A percentile compares a stretch with the other conserved stretches of the same genome.
These are phyloP conservation scores for Crucihimalaya himalaica DNA, from an alignment of 345 rosid species.

Conservation along the genomic window DNA sequence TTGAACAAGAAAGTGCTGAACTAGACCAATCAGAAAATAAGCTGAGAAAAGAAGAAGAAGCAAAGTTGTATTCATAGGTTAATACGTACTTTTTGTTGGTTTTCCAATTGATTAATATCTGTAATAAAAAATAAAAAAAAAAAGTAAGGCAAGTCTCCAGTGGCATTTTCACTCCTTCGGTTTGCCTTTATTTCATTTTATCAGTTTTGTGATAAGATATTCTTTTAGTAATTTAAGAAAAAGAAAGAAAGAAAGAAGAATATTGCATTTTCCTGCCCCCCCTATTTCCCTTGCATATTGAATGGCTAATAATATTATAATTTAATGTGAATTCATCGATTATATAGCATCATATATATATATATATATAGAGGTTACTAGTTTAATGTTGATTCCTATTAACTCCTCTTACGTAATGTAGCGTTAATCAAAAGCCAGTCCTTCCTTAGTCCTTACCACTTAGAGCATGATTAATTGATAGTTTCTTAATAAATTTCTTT, in stretches of 20 bases:
- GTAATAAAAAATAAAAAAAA: not conserved
- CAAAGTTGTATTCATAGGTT: too few species aligned
- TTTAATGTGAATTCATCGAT: constrained; percentile 3
- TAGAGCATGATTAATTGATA: too few species aligned
- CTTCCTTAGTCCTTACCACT: too few species aligned
- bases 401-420: constrained; percentile 2
- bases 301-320: not conserved
- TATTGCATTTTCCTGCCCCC: constrained; percentile 21
- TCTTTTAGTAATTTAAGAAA: not conserved
- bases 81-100: too few species aligned
- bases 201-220: not conserved
- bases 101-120: too few species aligned
- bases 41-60: too few species aligned
- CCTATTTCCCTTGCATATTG: not conserved
- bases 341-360: not conserved
- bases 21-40: too few species aligned
- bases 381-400: not conserved
- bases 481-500: too few species aligned
- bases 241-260: not conserved
- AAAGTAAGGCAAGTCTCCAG: not conserved
- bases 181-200: not conserved
- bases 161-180: too few species aligned
- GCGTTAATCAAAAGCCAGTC: constrained; percentile 26
- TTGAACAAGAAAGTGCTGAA: too few species aligned
- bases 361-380: too few species aligned